Evolutionary conservation across 768 basidiomycete genomes (phyloP), one percentile per base, ranked within the genome.

Genomic region (Galerina marginata): DNA sequence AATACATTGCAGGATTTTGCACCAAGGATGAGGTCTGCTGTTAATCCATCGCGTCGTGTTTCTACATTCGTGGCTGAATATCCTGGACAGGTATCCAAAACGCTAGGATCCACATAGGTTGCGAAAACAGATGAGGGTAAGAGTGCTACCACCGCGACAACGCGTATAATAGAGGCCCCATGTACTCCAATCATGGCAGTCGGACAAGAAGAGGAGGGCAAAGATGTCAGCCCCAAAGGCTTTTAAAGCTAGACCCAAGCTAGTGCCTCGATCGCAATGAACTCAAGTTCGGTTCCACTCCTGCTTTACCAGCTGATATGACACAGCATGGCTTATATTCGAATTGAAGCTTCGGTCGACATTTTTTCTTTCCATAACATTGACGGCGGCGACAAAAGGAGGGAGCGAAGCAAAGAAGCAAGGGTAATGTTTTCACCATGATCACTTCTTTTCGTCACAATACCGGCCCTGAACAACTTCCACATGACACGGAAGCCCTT

Each of bases 71-170:
- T 73, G 9, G 81, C 83, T 7, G 74, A 77, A 71, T 90, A 89
- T 14, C 88, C 87, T 1, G 86, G 80, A 68, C 87, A 90, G 0
- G 81, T 79, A 65, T 87, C 86, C 39, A 87, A 77, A 6, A 76
- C 68, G 14, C 65, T 62, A 4, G 79, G 76, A 56, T 76, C 71
- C 26, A 74, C 71, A 36, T 59, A 58, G 3, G 67, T 57, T n/a
- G 62, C 57, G 10, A 33, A 9, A n/a, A 48, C 52, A 4, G 43
- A 52, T 5, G 55, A 9, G 5, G 2, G 54, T 1, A 60, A 33
- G 25, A 49, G 39, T 14, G 48, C 53, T 33, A 49, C 29, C 9
- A 53, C n/a, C 7, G 48, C 29, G 15, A 60, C 20, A 23, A 47
- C 39, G 25, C 47, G 38, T 23, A 60, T 25, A 11, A 16, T 15